phyloP scores from a whole-genome alignment of 192 early-diverging fungal genomes.

The Entomortierella beljakovae region DNA sequence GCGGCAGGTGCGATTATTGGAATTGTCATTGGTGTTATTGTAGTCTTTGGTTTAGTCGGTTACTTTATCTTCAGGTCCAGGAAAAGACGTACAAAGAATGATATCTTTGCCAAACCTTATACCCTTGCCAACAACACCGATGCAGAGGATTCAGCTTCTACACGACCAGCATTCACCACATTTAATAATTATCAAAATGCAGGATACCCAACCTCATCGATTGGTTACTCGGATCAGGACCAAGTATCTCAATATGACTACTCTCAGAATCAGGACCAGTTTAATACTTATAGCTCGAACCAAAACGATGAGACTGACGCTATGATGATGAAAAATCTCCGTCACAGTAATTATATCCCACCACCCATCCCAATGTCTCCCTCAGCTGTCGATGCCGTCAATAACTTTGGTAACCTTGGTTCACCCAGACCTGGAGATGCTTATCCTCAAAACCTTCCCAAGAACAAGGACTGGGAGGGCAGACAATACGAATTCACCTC shows the following conservation, averaged over 20 bases:
- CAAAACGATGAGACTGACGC: constrained; percentile 20
- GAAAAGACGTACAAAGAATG: constrained; percentile 23
- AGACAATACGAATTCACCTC: constrained; percentile 22
- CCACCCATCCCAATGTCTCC: constrained; percentile 41
- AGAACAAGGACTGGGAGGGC: constrained; percentile 23
- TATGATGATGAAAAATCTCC: constrained; percentile 38
- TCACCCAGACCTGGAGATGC: constrained; percentile 28
- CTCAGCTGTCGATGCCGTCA: constrained; percentile 31
- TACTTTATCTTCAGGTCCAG: constrained; percentile 18
- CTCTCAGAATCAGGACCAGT: constrained; percentile 8
- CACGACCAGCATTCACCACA: constrained; percentile 30
- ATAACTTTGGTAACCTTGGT: background rate
- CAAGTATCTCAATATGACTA: background rate
- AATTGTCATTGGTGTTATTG: constrained; percentile 24
- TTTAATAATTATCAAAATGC: constrained; percentile 31
- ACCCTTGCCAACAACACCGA: constrained; percentile 17
- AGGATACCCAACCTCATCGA: constrained; percentile 13
- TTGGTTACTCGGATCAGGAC: constrained; percentile 2
- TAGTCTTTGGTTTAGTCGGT: background rate
- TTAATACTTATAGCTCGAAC: constrained; percentile 31
- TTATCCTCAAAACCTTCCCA: constrained; percentile 27
- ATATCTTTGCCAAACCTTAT: constrained; percentile 41
- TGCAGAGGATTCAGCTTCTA: constrained; percentile 8
- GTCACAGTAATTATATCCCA: constrained; percentile 37
- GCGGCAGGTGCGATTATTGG: constrained; percentile 29